Conservation (phyloP, 495 filamentous ascomycete genomes). For the Oidiodendron maius region DNA sequence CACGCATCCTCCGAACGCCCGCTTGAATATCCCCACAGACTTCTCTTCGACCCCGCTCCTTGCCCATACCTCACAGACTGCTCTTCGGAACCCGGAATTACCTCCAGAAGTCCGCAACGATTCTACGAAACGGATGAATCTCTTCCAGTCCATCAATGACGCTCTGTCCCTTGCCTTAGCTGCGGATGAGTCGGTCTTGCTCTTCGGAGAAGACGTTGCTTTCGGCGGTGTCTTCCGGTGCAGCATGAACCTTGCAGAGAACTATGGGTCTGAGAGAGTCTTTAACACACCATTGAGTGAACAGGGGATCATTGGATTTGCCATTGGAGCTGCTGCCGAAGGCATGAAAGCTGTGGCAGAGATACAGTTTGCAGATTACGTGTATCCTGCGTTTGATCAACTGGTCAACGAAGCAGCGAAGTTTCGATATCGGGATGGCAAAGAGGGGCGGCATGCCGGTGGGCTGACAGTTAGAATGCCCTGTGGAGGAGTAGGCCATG, state of each 20-base stretch:
- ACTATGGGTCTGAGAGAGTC: conserved; percentile 82
- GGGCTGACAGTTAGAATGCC: conserved; percentile 93
- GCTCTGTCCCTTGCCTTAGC: conserved; percentile 78
- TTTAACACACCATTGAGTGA: conserved; percentile 96
- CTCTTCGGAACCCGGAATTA: conserved; percentile 60
- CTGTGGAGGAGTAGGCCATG: conserved; percentile 91
- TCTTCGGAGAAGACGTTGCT: conserved; percentile 95
- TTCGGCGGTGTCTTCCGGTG: conserved; percentile 97
- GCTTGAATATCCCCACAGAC: conserved; percentile 82
- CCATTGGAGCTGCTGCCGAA: conserved; percentile 81
- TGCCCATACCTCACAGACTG: conserved; percentile 65
- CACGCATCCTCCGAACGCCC: conserved; percentile 27
- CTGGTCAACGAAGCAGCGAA: conserved; percentile 96
- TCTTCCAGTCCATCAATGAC: conserved; percentile 89
- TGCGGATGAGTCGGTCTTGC: conserved; percentile 74
- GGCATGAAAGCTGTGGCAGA: conserved; percentile 93
- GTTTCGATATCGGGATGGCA: conserved; percentile 79
- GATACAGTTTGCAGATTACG: conserved; percentile 97
- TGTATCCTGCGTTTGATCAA: conserved; percentile 96
- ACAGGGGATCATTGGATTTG: conserved; percentile 93
- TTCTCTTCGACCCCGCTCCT: conserved; percentile 78
- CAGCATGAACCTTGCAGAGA: conserved; percentile 80
- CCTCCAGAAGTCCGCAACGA: conserved; percentile 56
- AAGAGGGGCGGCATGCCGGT: conserved; percentile 59
- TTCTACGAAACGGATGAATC: conserved; percentile 77